Evolutionary conservation across 2,329 filamentous ascomycete species (phyloP).

Genomic region (Blastomyces parvus): DNA sequence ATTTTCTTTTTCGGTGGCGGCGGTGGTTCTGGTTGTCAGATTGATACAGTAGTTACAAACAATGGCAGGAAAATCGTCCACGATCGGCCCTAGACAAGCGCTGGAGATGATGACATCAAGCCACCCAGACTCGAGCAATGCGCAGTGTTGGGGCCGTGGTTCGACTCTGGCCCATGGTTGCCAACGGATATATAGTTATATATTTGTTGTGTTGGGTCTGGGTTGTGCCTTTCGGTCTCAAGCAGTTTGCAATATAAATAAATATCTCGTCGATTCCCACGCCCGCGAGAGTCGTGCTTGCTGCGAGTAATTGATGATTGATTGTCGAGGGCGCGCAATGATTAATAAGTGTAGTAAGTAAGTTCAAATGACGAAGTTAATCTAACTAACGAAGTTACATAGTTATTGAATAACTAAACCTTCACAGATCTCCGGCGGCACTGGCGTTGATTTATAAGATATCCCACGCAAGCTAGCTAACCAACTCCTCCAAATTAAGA

Average conservation of each 20-base stretch:
- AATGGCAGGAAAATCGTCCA: no score
- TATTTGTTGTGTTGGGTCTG: not conserved
- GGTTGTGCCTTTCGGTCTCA: not conserved
- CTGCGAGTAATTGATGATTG: not conserved
- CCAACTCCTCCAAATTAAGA: not conserved
- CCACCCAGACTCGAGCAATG: not conserved
- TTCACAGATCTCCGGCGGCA: no score
- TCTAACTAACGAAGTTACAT: no score
- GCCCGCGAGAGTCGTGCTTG: not conserved
- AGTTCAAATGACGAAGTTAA: no score
- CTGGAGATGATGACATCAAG: constrained; percentile 2
- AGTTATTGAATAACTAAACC: no score
- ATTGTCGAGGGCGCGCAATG: no score
- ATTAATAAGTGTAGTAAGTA: no score
- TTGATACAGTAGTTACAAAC: no score
- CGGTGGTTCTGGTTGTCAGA: no score
- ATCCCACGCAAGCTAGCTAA: not conserved
- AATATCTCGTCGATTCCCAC: no score
- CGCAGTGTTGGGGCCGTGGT: not conserved
- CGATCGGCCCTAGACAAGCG: not conserved
- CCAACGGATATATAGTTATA: no score
- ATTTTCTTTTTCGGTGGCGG: not conserved
- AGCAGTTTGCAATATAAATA: not conserved
- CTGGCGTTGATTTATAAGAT: not conserved
- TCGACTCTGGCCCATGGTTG: not conserved